phyloP scores from a whole-genome alignment of 192 early-diverging fungal genomes.

The Mortierella hygrophila region DNA sequence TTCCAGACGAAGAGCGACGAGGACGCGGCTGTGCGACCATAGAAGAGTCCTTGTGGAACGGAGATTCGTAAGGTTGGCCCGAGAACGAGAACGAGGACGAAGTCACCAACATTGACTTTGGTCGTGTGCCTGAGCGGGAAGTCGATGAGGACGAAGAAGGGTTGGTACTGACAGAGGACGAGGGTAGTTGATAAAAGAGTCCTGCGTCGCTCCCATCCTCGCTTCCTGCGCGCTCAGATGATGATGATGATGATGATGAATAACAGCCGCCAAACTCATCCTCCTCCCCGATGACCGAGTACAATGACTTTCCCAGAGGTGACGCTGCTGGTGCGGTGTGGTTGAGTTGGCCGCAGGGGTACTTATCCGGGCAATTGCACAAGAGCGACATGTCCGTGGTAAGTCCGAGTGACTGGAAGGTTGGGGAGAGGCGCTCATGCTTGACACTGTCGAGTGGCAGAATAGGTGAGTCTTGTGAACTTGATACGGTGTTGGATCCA shows the following conservation, averaged over 20 bases:
- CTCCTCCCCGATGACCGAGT: constrained; percentile 8
- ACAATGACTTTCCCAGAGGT: not conserved
- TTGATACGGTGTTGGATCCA: not conserved
- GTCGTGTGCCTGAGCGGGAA: constrained; percentile 4
- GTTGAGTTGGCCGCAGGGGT: not conserved
- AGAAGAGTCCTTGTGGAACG: constrained; percentile 25
- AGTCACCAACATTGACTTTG: constrained; percentile 31
- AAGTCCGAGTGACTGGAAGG: not conserved
- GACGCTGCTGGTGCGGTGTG: not conserved
- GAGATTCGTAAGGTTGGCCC: constrained; percentile 13
- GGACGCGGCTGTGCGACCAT: not conserved
- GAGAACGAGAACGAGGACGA: constrained; percentile 12
- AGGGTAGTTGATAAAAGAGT: not conserved
- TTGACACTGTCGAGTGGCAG: constrained; percentile 10
- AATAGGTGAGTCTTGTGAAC: not conserved
- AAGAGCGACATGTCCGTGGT: not conserved
- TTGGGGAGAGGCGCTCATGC: constrained; percentile 9
- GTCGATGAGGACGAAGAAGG: constrained; percentile 4
- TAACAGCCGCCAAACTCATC: not conserved
- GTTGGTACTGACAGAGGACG: not conserved
- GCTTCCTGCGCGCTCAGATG: not conserved
- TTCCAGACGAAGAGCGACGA: constrained; percentile 22
- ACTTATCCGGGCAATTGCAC: not conserved
- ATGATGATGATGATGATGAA: constrained; percentile 7
- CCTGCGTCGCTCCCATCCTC: not conserved